Conservation (phyloP, 2,329 filamentous ascomycete species). For the Claviceps cyperi region DNA sequence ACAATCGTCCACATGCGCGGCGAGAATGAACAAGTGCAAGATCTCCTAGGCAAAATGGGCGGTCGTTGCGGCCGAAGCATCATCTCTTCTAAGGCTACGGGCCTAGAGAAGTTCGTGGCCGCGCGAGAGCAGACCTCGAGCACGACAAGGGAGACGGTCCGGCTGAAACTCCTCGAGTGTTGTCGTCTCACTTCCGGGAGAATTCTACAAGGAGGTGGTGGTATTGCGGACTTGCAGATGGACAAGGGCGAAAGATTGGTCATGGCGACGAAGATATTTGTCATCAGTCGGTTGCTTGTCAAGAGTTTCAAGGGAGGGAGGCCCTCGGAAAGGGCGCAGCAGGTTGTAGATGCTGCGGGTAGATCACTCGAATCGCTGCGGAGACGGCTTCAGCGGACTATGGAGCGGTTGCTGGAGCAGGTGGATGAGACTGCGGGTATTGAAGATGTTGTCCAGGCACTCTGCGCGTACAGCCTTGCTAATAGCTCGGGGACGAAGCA, state of each 20-base stretch:
- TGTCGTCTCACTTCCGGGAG: constrained; percentile 35
- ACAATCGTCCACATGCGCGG: constrained; percentile 81
- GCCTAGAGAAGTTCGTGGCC: constrained; percentile 34
- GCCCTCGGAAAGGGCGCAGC: constrained; percentile 18
- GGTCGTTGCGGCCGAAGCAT: constrained; percentile 60
- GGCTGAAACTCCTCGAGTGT: constrained; percentile 34
- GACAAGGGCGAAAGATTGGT: constrained; percentile 37
- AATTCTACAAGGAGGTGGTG: constrained; percentile 28
- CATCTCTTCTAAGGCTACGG: constrained; percentile 49
- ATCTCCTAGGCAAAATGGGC: constrained; percentile 56
- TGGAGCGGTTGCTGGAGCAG: constrained; percentile 54
- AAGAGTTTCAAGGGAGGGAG: constrained; percentile 50
- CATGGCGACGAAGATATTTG: constrained; percentile 54
- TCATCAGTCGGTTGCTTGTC: constrained; percentile 60
- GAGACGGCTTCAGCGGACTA: constrained; percentile 47
- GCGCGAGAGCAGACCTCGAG: constrained; percentile 14
- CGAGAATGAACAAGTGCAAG: constrained; percentile 62
- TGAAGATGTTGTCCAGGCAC: constrained; percentile 50
- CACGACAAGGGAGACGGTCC: constrained; percentile 22
- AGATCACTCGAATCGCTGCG: constrained; percentile 49
- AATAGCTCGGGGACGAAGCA: constrained; percentile 70
- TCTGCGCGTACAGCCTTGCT: constrained; percentile 70
- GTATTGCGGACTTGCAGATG: constrained; percentile 13
- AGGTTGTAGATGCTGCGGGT: constrained; percentile 43
- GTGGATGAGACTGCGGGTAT: constrained; percentile 37